Conservation (phyloP, 1,284 basidiomycete genomes). For the Phellopilus nigrolimitatus region DNA sequence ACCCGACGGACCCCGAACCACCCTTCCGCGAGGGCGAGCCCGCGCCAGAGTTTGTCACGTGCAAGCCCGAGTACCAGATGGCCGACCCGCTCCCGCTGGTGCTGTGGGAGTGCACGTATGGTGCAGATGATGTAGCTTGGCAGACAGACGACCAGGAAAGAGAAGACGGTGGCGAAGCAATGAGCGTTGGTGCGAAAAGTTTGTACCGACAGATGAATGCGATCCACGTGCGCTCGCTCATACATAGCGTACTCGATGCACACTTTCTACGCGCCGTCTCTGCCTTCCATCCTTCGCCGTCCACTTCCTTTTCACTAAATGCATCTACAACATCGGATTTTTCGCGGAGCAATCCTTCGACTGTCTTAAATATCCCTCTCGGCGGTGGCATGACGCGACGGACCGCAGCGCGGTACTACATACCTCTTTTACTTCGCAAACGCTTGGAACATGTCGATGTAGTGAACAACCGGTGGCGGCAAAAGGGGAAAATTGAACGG, state of each 20-base stretch:
- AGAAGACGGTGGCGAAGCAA: slow-evolving; percentile 28
- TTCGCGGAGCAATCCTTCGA: slow-evolving; percentile 1
- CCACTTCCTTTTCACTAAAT: slow-evolving; percentile 13
- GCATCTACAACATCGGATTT: background rate
- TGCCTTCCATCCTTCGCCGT: slow-evolving; percentile 38
- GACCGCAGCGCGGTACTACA: slow-evolving; percentile 48
- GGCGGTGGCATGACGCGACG: slow-evolving; percentile 70
- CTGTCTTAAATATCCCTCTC: slow-evolving; percentile 53
- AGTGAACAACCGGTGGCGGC: slow-evolving; percentile 77
- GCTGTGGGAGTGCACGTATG: slow-evolving; percentile 89
- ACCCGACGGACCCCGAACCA: slow-evolving; percentile 30
- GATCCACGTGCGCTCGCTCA: slow-evolving; percentile 50
- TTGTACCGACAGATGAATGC: slow-evolving; percentile 59
- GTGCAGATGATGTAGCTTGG: slow-evolving; percentile 69
- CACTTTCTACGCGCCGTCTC: slow-evolving; percentile 59
- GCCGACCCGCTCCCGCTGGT: slow-evolving; percentile 87
- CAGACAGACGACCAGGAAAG: slow-evolving; percentile 44
- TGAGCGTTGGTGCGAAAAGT: slow-evolving; percentile 30
- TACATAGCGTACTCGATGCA: slow-evolving; percentile 53
- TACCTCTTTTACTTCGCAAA: slow-evolving; percentile 59
- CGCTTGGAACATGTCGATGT: slow-evolving; percentile 67
- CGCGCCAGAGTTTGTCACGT: slow-evolving; percentile 46
- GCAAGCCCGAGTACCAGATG: slow-evolving; percentile 92
- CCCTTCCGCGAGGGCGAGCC: slow-evolving; percentile 32
- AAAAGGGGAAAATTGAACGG: slow-evolving; percentile 51